A percentile compares a stretch with the other conserved stretches of the same genome.
Evolutionary conservation across 768 basidiomycete species (phyloP).

Genomic region (Boletus insuetus): DNA sequence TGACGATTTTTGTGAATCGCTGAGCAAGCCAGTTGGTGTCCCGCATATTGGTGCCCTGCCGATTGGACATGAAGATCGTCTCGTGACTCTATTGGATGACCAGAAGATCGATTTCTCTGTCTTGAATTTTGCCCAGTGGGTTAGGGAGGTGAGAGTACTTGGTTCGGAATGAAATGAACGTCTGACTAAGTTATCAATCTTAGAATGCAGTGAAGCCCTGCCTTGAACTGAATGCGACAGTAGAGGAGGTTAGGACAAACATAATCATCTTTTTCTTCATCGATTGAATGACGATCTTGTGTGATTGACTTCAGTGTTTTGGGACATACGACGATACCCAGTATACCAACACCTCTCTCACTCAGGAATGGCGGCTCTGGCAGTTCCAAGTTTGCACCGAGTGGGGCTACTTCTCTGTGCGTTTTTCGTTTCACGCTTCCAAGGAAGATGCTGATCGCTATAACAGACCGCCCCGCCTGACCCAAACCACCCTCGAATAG

Average conservation of each 20-base stretch:
- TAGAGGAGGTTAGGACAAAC: conserved; percentile 47
- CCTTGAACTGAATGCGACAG: conserved; percentile 38
- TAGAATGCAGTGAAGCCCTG: conserved; percentile 61
- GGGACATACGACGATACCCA: conserved; percentile 72
- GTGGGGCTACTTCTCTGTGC: conserved; percentile 91
- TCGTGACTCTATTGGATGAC: conserved; percentile 45
- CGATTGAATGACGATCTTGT: background rate
- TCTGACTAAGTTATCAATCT: background rate
- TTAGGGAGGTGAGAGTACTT: conserved; percentile 53
- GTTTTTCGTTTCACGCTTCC: conserved; percentile 16
- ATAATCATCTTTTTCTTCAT: background rate
- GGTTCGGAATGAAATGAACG: background rate
- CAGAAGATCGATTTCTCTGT: conserved; percentile 57
- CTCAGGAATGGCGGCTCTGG: conserved; percentile 86
- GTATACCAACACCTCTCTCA: conserved; percentile 58
- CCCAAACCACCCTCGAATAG: conserved; percentile 64
- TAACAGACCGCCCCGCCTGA: conserved; percentile 72
- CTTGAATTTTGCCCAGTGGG: conserved; percentile 73
- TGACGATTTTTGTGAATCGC: conserved; percentile 62
- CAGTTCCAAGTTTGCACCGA: conserved; percentile 89
- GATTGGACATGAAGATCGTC: conserved; percentile 47
- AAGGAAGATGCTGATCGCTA: background rate
- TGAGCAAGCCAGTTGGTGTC: conserved; percentile 45
- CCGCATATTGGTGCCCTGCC: conserved; percentile 38
- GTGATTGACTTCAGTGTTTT: conserved; percentile 60